Evolutionary conservation across 371 early-diverging fungal species (phyloP).

Genomic region (Mucor indicus): DNA sequence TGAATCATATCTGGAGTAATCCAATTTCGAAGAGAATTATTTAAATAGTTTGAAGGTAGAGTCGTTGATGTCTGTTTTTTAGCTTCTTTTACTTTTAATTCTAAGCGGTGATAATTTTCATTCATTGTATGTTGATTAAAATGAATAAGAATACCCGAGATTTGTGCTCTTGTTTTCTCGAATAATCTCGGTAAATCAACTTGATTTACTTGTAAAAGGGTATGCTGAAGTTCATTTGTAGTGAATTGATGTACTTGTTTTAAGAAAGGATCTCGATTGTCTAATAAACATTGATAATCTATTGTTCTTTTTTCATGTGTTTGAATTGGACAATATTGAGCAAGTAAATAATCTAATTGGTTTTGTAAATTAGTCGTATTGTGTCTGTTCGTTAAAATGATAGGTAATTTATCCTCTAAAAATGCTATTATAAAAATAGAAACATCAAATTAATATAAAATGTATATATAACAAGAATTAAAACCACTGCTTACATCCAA

Average conservation of each 20-base stretch:
- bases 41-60: neutral
- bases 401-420: conserved; percentile 22
- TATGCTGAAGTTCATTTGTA: conserved; percentile 4
- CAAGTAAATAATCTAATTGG: conserved; percentile 16
- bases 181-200: conserved; percentile 16
- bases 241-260: conserved; percentile 3
- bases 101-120: conserved; percentile 8
- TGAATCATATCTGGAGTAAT: conserved; percentile 20
- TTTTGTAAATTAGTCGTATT: conserved; percentile 11
- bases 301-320: neutral
- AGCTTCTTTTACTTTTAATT: conserved; percentile 7
- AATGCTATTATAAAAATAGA: conserved; percentile 13
- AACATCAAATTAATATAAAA: neutral
- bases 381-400: conserved; percentile 13
- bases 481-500: conserved; percentile 20
- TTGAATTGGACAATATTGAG: conserved; percentile 6
- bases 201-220: conserved; percentile 7
- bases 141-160: conserved; percentile 20
- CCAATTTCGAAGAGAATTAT: conserved; percentile 5
- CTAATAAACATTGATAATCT: conserved; percentile 9
- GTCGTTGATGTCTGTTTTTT: neutral
- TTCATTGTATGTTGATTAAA: conserved; percentile 22
- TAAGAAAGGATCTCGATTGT: conserved; percentile 5
- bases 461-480: neutral
- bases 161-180: conserved; percentile 28